These are phyloP conservation scores for Micractinium conductrix DNA, from an alignment of 139 green algal species.

Conservation along the genomic window DNA sequence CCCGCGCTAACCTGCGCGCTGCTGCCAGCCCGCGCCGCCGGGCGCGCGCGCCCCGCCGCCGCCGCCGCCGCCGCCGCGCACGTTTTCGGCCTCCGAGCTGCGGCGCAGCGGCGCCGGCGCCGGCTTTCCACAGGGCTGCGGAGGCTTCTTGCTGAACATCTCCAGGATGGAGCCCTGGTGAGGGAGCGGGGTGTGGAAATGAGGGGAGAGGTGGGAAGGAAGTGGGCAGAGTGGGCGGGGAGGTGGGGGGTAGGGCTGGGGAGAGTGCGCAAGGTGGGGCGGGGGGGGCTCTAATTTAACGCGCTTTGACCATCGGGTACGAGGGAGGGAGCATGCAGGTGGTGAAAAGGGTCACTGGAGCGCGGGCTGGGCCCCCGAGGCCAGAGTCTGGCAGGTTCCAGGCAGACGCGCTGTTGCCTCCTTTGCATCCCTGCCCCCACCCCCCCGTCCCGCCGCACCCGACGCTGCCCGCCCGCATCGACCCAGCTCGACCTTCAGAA, in stretches of 20 bases:
- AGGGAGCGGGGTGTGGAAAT: background rate
- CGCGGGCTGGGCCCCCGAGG: too few relatives aligned
- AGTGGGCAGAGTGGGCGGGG: background rate
- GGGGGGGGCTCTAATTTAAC: background rate
- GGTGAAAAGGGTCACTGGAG: too few relatives aligned
- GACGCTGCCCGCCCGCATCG: too few relatives aligned
- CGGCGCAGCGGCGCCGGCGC: background rate
- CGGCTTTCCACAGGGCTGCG: background rate
- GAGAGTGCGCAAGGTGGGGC: background rate
- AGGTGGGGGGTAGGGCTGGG: background rate
- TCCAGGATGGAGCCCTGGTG: constrained; percentile 9
- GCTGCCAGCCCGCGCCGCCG: background rate
- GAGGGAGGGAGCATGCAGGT: too few relatives aligned
- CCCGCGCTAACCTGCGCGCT: constrained; percentile 13
- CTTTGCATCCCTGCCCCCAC: too few relatives aligned
- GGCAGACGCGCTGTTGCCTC: too few relatives aligned
- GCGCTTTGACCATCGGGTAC: too few relatives aligned
- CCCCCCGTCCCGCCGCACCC: too few relatives aligned
- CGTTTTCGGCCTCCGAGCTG: background rate
- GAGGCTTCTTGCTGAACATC: constrained; percentile 10
- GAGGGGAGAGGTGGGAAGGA: too few relatives aligned
- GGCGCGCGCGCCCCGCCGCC: background rate
- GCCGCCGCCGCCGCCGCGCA: background rate
- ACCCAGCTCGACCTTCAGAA: too few relatives aligned
- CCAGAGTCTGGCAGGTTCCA: too few relatives aligned